Percentiles rank a stretch among this genome's conserved stretches.
Evolutionary conservation across 768 basidiomycete species (phyloP).

Genomic region (Cystofilobasidium capitatum): DNA sequence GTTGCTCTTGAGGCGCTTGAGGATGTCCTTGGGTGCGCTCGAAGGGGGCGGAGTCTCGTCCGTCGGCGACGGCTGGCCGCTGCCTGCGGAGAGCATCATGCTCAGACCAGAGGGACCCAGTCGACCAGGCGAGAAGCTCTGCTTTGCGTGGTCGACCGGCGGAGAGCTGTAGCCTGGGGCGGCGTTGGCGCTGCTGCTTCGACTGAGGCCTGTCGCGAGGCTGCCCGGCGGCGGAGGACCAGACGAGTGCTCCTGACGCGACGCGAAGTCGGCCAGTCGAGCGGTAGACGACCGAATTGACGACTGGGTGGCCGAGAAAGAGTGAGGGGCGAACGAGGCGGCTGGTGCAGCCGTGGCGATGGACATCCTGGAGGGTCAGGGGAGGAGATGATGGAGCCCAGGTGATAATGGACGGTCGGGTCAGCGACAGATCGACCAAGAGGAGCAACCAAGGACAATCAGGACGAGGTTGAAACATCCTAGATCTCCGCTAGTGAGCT

Average conservation of each 20-base stretch:
- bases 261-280: conserved; percentile 22
- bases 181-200: neutral
- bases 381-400: neutral
- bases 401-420: no score
- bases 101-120: conserved; percentile 11
- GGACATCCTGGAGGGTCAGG: neutral
- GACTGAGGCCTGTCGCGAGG: neutral
- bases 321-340: conserved; percentile 9
- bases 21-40: neutral
- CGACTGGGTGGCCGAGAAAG: conserved; percentile 20
- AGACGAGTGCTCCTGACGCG: conserved; percentile 1
- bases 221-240: neutral
- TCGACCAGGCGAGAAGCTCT: neutral
- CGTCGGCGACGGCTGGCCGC: neutral
- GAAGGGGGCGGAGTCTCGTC: no score
- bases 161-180: neutral
- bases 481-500: neutral
- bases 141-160: neutral
- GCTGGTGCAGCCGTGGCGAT: conserved; percentile 4
- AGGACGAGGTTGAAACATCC: neutral
- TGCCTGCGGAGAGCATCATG: conserved; percentile 15
- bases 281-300: conserved; percentile 25
- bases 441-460: no score
- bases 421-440: no score
- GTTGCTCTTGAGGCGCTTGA: neutral